These are phyloP conservation scores for Aeschynomene evenia DNA, from an alignment of 306 rosid genomes.

Conservation along the genomic window DNA sequence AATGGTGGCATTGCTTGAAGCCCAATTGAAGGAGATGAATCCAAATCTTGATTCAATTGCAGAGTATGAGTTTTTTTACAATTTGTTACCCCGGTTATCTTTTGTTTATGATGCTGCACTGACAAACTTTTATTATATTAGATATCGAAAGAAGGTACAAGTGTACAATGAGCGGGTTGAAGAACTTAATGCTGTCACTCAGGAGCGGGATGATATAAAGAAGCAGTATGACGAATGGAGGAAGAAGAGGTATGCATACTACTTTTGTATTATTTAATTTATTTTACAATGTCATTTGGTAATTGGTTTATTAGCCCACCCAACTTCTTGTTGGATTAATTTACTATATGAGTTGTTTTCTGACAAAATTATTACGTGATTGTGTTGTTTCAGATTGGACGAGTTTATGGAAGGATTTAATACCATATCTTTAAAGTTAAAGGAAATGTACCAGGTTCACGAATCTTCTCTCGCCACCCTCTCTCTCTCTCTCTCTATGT, in stretches of 20 bases:
- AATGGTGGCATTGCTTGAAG: constrained; percentile 74
- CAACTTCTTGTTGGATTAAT: neutral
- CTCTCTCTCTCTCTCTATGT: neutral
- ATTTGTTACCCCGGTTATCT: constrained; percentile 8
- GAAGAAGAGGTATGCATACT: constrained; percentile 67
- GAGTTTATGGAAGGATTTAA: constrained; percentile 98
- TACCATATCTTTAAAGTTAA: constrained; percentile 84
- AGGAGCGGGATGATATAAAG: constrained; percentile 79
- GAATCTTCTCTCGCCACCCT: constrained; percentile 26
- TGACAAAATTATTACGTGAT: constrained; percentile 9
- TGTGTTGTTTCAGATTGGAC: constrained; percentile 61
- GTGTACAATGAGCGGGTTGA: constrained; percentile 82
- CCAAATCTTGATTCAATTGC: constrained; percentile 96
- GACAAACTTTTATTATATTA: constrained; percentile 31
- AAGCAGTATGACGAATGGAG: constrained; percentile 85
- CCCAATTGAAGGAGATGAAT: constrained; percentile 90
- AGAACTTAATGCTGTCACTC: constrained; percentile 81
- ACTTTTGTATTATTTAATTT: neutral
- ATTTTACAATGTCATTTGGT: neutral
- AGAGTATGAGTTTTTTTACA: constrained; percentile 54
- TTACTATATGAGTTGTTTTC: constrained; percentile 7
- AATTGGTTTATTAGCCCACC: neutral
- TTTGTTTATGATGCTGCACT: constrained; percentile 20
- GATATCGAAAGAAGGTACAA: constrained; percentile 79
- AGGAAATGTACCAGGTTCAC: constrained; percentile 94